Conservation (phyloP, 257 asterid species). For the Penstemon newberryi region DNA sequence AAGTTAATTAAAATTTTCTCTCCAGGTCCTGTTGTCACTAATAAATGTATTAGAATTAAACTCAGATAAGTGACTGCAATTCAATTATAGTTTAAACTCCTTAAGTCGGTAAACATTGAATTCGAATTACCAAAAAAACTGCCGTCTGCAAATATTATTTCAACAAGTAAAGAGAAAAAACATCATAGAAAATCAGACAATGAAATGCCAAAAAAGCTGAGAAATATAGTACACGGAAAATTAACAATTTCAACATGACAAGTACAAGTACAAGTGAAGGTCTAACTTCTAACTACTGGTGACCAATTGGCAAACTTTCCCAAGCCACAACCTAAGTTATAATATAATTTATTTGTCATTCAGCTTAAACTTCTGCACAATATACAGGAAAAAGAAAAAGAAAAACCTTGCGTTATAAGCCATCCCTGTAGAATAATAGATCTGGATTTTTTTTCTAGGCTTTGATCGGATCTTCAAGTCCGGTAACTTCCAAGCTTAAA, state of each 20-base stretch:
- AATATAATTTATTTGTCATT: slow-evolving; percentile 22
- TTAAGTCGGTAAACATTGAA: too few relatives aligned
- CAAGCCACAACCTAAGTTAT: slow-evolving; percentile 25
- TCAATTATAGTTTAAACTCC: neutral
- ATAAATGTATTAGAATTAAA: neutral
- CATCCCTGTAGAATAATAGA: slow-evolving; percentile 42
- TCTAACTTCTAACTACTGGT: neutral
- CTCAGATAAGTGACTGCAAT: neutral
- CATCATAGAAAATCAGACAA: too few relatives aligned
- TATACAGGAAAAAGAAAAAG: slow-evolving; percentile 25
- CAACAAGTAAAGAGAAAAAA: neutral
- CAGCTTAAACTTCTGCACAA: slow-evolving; percentile 23
- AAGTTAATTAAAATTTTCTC: too few relatives aligned
- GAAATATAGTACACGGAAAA: neutral
- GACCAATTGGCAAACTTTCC: slow-evolving; percentile 19
- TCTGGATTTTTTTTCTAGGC: slow-evolving; percentile 39
- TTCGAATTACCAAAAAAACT: neutral
- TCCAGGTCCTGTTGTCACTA: too few relatives aligned
- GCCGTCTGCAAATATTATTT: neutral
- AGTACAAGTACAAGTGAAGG: neutral
- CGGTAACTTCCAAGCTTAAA: slow-evolving; percentile 8
- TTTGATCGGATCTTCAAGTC: slow-evolving; percentile 23
- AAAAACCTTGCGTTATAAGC: slow-evolving; percentile 21
- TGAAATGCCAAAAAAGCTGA: too few relatives aligned
- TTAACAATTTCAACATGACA: neutral